Base-by-base conservation (phyloP, 2,329 filamentous ascomycete genomes). In the Paecilomyces dactylethromorphus region DNA sequence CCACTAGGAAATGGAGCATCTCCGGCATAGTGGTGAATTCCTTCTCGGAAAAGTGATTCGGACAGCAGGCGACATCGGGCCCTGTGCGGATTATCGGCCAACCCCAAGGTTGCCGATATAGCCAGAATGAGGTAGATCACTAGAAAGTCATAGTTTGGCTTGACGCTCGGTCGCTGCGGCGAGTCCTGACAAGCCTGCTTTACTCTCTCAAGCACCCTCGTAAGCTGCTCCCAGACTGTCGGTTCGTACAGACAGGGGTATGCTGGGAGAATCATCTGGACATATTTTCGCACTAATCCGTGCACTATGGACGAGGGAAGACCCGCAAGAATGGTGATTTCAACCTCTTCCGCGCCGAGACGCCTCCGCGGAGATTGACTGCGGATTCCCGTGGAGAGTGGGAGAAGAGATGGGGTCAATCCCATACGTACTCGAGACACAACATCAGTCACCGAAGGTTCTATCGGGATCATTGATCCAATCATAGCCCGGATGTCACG, bases 51-150 rank as follows among this genome's bases (percentile, higher is more conserved):
- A 2, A 72, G 62, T 5, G 66, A 64, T 1, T 64, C 65, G 2
- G 70, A 72, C 52, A 72, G 67, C 1, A 69, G 63, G 54, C 70
- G 66, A 56, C 69, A 69, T n/a, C 69, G 68, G 6, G 63, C 65
- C 53, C 71, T 66, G 60, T 72, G 67, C 45, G 66, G 67, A 21
- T 65, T 68, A 49, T 68, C 65, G n/a, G 69, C 66, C n/a, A 66
- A 66, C 24, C 69, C 68, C 0, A 72, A 60, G 2, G 69, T 71
- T 1, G 69, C 66, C 0, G 69, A 68, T 33, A 71, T 66, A 13
- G 70, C 69, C n/a, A 73, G 62, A 26, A 71, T 63, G 18, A 73
- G 63, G 53, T 71, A 72, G 26, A 71, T 64, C 24, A 71, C 65
- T 7, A 71, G 61, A 54, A 70, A 71, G 52, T 72, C 70, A 56